Conservation (phyloP, 805 yeast species). For the Starmerella riodocensis region DNA sequence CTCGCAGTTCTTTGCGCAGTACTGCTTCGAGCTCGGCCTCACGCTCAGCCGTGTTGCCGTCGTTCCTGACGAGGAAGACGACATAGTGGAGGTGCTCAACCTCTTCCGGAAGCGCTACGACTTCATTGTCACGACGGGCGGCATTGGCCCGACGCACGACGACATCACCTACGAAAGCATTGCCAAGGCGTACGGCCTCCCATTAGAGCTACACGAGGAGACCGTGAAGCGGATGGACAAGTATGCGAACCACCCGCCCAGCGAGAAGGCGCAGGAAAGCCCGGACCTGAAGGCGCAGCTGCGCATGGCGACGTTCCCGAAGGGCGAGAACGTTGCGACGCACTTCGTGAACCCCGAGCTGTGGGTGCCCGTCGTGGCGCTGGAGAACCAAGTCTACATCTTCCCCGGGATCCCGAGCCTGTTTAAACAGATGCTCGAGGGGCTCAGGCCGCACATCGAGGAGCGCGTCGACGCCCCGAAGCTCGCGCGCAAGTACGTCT, state of each 20-base stretch:
- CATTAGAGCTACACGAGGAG: constrained; percentile 39
- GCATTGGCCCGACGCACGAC: constrained; percentile 82
- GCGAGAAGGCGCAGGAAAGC: constrained; percentile 8
- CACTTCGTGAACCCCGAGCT: constrained; percentile 37
- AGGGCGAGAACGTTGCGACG: constrained; percentile 27
- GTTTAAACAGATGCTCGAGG: constrained; percentile 42
- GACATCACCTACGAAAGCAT: constrained; percentile 70
- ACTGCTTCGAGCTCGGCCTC: constrained; percentile 55
- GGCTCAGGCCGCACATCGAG: constrained; percentile 31
- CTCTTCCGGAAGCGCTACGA: constrained; percentile 43
- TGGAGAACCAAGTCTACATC: constrained; percentile 52
- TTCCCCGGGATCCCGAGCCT: constrained; percentile 78
- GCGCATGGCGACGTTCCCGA: constrained; percentile 71
- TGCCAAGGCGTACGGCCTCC: constrained; percentile 49
- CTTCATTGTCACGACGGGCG: constrained; percentile 57
- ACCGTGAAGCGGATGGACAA: constrained; percentile 48
- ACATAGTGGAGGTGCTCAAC: constrained; percentile 43
- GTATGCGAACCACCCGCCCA: constrained; percentile 24
- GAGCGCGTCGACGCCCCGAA: constrained; percentile 31
- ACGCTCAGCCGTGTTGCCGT: constrained; percentile 54
- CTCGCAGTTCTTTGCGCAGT: constrained; percentile 55
- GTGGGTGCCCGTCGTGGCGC: constrained; percentile 76
- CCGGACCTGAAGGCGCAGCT: constrained; percentile 48
- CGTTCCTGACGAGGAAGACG: constrained; percentile 62
- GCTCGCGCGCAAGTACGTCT: constrained; percentile 36